Percentiles rank a stretch among this genome's conserved stretches.
Conservation (phyloP, 805 yeast genomes). For the Wickerhamiella slavikovae region DNA sequence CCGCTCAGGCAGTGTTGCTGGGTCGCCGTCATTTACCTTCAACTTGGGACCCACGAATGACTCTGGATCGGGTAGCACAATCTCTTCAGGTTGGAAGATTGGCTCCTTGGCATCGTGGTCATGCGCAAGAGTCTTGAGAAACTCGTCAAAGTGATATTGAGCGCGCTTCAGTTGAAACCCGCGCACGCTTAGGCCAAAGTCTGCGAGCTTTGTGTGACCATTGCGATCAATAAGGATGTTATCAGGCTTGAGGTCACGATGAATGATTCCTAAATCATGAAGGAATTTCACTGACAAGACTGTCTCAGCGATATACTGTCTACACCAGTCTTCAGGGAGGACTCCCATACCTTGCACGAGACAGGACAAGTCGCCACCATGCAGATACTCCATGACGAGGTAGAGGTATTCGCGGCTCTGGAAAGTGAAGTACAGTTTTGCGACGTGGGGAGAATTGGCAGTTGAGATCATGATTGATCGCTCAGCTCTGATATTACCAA, state of each 20-base stretch:
- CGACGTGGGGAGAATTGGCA: slow-evolving; percentile 80
- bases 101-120: neutral
- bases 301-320: slow-evolving; percentile 71
- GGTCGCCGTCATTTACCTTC: neutral
- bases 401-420: slow-evolving; percentile 75
- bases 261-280: slow-evolving; percentile 76
- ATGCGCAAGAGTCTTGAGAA: too few species aligned
- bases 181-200: slow-evolving; percentile 47
- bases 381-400: slow-evolving; percentile 87
- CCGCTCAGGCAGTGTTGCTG: neutral
- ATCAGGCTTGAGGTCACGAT: slow-evolving; percentile 91
- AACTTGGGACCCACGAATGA: neutral
- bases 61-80: neutral
- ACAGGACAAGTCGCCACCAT: slow-evolving; percentile 92
- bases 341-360: slow-evolving; percentile 64
- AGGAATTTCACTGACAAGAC: slow-evolving; percentile 78
- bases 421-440: slow-evolving; percentile 68
- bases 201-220: slow-evolving; percentile 87
- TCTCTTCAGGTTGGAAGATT: too few species aligned
- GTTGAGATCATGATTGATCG: slow-evolving; percentile 89
- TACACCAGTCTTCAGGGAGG: slow-evolving; percentile 65
- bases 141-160: neutral
- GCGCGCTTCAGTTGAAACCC: slow-evolving; percentile 1
- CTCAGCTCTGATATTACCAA: slow-evolving; percentile 82
- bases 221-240: slow-evolving; percentile 63